Evolutionary conservation across 2,329 filamentous ascomycete genomes (phyloP).

Genomic region (Coniochaeta pulveracea): DNA sequence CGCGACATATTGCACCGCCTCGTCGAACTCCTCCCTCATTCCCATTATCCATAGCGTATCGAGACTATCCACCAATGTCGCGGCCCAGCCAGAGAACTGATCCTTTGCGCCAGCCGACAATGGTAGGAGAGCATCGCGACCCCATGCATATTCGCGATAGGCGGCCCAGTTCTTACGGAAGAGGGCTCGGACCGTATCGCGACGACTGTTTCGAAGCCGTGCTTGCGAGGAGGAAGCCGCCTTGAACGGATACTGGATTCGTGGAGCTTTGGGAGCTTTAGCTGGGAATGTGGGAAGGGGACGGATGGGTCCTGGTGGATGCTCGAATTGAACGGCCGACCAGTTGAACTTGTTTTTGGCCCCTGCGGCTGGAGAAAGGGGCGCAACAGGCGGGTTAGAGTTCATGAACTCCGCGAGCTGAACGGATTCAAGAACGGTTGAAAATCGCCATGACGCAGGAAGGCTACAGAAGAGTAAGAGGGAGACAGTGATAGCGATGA

Average conservation of each 20-base stretch:
- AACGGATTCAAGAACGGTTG: not conserved
- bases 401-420: conserved; percentile 21
- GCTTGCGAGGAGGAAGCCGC: not conserved
- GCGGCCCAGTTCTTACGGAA: conserved; percentile 46
- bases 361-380: not conserved
- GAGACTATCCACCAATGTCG: conserved; percentile 54
- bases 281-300: conserved; percentile 14
- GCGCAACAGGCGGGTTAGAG: conserved; percentile 5
- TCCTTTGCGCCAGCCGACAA: conserved; percentile 38
- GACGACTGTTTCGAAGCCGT: conserved; percentile 16
- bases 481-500: not conserved
- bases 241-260: not conserved
- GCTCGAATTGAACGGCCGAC: conserved; percentile 16
- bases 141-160: conserved; percentile 54
- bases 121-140: conserved; percentile 50
- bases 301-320: conserved; percentile 12
- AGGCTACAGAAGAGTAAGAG: not conserved
- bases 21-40: conserved; percentile 51
- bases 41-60: conserved; percentile 69
- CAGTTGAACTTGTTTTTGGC: conserved; percentile 25
- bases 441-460: not conserved
- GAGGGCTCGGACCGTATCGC: conserved; percentile 32
- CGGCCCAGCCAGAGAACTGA: conserved; percentile 56
- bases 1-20: conserved; percentile 46
- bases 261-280: conserved; percentile 4